Base-by-base conservation (phyloP, 495 filamentous ascomycete species). In the Aspergillus bertholletiae region DNA sequence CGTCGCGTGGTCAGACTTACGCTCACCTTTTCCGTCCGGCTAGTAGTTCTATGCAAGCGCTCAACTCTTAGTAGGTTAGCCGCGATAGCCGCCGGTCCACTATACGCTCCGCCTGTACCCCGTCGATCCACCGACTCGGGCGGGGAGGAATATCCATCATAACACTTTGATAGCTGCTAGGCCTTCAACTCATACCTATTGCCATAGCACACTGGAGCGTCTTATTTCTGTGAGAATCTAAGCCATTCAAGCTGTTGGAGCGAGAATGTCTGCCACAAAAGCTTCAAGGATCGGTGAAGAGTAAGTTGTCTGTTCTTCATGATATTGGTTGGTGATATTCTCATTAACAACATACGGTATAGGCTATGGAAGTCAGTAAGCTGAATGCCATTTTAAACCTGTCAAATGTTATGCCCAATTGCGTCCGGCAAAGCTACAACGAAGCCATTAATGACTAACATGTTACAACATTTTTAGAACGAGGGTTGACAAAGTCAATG, bases 351-450 rank as follows among this genome's bases (percentile, higher is more conserved):
- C 47, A 24, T 67, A 40, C 52, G 8, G 13, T 43, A 56, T 63
- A 98, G 94, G 72, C 87, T 96, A 58, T 98, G 94, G 94, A 98
- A 98, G 92, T 96, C 81, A 84, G 90, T 81, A 47, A 54, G 56
- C 65, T 54, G 55, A 48, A 56, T 46, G 45, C 18, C 55, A n/a
- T 32, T 15, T 18, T 45, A 23, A 43, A 20, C 7, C 26, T 20
- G 15, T 27, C 6, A 23, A 15, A 22, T 21, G 3, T 20, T 22
- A 40, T 21, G 11, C 7, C 22, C 39, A 7, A 43, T 21, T 22
- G 9, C 9, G 1, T 7, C 7, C 18, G 22, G 39, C 17, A 22
- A 22, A 22, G 11, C 15, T 18, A 22, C 5, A 5, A 7, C 20
- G 17, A 11, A 22, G 9, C 22, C 30, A n/a, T 49, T 23, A 23